Evolutionary conservation across 2,329 filamentous ascomycete genomes (phyloP).

Genomic region (Hymenoscyphus fructigenus): DNA sequence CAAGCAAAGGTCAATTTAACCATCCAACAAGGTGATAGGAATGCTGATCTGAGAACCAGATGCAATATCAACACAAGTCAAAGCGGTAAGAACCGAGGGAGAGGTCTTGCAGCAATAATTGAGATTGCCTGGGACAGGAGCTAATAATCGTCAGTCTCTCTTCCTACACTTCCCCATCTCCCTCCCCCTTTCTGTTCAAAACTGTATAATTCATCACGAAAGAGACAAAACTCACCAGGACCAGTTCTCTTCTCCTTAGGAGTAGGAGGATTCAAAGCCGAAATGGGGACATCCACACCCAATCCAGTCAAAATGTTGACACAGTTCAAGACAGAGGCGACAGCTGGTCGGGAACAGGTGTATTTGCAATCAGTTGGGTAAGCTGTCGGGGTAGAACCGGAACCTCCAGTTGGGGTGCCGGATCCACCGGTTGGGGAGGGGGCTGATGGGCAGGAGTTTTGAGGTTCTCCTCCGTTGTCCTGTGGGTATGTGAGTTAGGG

Average conservation of each 20-base stretch:
- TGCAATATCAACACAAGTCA: constrained; percentile 9
- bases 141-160: not conserved
- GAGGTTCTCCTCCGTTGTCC: not conserved
- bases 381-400: not conserved
- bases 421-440: not conserved
- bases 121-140: not conserved
- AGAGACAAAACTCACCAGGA: not conserved
- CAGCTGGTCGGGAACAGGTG: constrained; percentile 9
- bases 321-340: constrained; percentile 5
- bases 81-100: not conserved
- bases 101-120: constrained; percentile 12
- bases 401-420: not conserved
- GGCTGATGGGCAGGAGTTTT: not conserved
- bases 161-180: no score
- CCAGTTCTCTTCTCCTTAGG: not conserved
- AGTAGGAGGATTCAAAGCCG: not conserved
- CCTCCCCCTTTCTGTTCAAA: no score
- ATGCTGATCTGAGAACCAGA: not conserved
- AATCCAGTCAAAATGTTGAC: constrained; percentile 5
- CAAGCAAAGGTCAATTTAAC: not conserved
- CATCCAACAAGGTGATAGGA: constrained; percentile 6
- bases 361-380: constrained; percentile 4
- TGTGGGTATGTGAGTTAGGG: no score
- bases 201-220: no score
- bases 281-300: not conserved